These are phyloP conservation scores for Penicillium robsamsonii DNA, from an alignment of 495 filamentous ascomycete species.

Conservation along the genomic window DNA sequence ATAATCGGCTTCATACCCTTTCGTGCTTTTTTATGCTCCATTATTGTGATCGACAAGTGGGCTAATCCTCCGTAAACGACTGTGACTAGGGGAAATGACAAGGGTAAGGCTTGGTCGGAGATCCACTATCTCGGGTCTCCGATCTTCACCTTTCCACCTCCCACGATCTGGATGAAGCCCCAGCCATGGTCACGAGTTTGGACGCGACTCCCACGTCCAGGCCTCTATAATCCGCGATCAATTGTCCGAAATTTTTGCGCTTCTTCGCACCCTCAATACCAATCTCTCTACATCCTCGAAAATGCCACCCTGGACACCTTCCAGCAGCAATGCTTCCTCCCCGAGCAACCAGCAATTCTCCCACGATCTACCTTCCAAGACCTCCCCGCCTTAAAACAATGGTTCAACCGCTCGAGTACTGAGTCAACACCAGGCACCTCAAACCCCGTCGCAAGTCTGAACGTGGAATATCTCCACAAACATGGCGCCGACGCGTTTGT, in stretches of 20 bases:
- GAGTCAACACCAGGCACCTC: neutral
- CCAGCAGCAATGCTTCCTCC: constrained; percentile 45
- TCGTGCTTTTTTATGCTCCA: neutral
- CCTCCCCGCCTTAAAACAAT: constrained; percentile 52
- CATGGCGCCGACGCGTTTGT: constrained; percentile 51
- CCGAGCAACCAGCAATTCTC: constrained; percentile 47
- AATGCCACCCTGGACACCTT: constrained; percentile 44
- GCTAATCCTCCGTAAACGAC: neutral
- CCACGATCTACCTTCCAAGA: constrained; percentile 41
- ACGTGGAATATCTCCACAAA: constrained; percentile 47
- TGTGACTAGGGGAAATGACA: no score
- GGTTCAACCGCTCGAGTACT: constrained; percentile 42
- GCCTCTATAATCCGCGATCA: neutral
- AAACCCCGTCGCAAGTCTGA: constrained; percentile 31
- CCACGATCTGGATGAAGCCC: constrained; percentile 31
- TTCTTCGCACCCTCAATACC: constrained; percentile 20
- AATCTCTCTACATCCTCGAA: constrained; percentile 31
- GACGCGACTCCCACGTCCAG: constrained; percentile 6
- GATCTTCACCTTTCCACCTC: neutral
- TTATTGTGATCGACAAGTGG: neutral
- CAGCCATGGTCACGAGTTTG: constrained; percentile 25
- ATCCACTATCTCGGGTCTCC: neutral
- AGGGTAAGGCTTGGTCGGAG: neutral
- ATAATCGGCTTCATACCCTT: neutral
- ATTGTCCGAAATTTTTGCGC: constrained; percentile 21